A percentile compares a stretch with the other conserved stretches of the same genome.
These are phyloP conservation scores for Apophysomyces ossiformis DNA, from an alignment of 371 early-diverging fungal genomes.

Conservation along the genomic window DNA sequence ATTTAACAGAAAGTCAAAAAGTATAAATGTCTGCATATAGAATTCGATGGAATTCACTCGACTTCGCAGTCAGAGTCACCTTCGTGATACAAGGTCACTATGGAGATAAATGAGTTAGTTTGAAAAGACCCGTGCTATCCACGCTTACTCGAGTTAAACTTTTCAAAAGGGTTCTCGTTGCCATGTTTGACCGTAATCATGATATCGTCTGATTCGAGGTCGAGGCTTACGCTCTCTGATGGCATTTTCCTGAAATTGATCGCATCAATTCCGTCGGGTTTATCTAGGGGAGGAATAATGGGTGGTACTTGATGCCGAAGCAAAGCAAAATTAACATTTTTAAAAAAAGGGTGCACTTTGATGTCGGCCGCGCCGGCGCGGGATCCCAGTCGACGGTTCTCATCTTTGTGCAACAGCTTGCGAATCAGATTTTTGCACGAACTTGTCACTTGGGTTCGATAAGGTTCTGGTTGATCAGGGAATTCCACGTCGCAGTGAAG, in stretches of 20 bases:
- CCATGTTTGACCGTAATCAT: constrained; percentile 8
- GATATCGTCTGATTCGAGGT: constrained; percentile 43
- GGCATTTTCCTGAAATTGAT: constrained; percentile 68
- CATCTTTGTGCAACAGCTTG: constrained; percentile 85
- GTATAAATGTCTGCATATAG: neutral
- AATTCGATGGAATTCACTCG: neutral
- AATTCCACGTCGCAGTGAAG: constrained; percentile 79
- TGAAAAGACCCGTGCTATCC: neutral
- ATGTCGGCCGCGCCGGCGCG: constrained; percentile 93
- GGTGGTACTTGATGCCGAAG: constrained; percentile 86
- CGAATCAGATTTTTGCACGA: constrained; percentile 74
- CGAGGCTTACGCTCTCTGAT: constrained; percentile 53
- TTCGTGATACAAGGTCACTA: constrained; percentile 68
- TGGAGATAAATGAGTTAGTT: neutral
- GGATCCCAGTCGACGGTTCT: constrained; percentile 79
- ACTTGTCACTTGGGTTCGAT: constrained; percentile 36
- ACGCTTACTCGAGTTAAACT: constrained; percentile 57
- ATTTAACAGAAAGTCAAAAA: constrained; percentile 6
- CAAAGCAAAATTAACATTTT: constrained; percentile 88
- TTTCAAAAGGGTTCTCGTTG: constrained; percentile 53
- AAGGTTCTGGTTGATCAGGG: constrained; percentile 56
- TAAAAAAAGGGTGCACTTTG: constrained; percentile 91
- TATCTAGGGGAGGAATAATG: constrained; percentile 74
- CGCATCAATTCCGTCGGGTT: constrained; percentile 61
- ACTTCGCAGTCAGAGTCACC: constrained; percentile 57